Evolutionary conservation across 2,329 filamentous ascomycete species (phyloP), one percentile per base, ranked within the genome.

Genomic region (Lachnellula arida): DNA sequence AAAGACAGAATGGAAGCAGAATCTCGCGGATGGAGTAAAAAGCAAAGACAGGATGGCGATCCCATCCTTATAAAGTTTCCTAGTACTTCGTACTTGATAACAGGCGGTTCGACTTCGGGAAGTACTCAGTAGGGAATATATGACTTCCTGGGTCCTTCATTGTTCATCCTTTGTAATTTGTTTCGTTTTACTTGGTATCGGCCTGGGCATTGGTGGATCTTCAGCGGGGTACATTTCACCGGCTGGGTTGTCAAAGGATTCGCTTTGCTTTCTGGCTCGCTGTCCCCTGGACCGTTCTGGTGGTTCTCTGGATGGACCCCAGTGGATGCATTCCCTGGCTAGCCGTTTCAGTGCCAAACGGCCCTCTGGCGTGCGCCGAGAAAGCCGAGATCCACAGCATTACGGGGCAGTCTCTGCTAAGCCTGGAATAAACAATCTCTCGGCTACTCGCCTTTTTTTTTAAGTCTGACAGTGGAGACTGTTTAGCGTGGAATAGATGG

Each of bases 91-190:
- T n/a, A 15, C 28, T 17, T 15, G 19, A 12, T 25, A 52, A 9
- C 15, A 32, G 19, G 49, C 28, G 39, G 14, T 39, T 23, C n/a
- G 7, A 23, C 39, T 19, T 8, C 17, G 14, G 22, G 3, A 22
- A 19, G 15, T 22, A 46, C 14, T 7, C 6, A 5, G 37, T 40
- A 1, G 8, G 37, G 9, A 32, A 32, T 12, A 9, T 14, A 40
- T 17, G 37, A 40, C 15, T 17, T 40, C 37, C 19, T 19, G 19
- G 19, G 19, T 19, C 19, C 14, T n/a, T 40, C 1, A n/a, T 40
- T 1, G 34, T 49, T 49, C 25, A 22, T 42, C 34, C 44, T 22
- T 47, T 47, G 19, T 42, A 54, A 54, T 54, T 54, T 54, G 44
- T 54, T 54, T 54, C 32, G 44, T 42, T 54, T 48, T 48, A 19